phyloP scores from a whole-genome alignment of 2,329 filamentous ascomycete species.

The Cercospora zeina region DNA sequence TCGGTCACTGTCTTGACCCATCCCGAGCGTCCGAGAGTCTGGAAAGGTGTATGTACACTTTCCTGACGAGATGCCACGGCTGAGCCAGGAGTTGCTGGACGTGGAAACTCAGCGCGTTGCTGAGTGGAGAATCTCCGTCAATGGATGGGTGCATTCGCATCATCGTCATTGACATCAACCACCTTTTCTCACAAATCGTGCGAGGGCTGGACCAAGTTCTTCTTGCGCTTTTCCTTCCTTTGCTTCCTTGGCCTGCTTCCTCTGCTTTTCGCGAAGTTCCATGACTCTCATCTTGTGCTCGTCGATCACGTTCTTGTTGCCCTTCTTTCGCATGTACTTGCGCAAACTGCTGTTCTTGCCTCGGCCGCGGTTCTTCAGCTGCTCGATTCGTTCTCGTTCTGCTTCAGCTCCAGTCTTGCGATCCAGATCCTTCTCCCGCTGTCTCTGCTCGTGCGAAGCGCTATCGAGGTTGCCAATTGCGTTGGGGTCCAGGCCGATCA shows the following conservation, averaged over 20 bases:
- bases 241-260: slow-evolving; percentile 67
- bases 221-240: slow-evolving; percentile 67
- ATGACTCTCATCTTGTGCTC: slow-evolving; percentile 87
- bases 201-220: slow-evolving; percentile 81
- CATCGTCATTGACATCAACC: slow-evolving; percentile 27
- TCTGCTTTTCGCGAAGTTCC: slow-evolving; percentile 70
- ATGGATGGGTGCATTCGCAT: background rate
- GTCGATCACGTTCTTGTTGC: slow-evolving; percentile 90
- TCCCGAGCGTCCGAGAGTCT: background rate
- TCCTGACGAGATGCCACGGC: background rate
- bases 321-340: slow-evolving; percentile 88
- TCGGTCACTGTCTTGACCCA: background rate
- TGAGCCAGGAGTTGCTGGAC: background rate
- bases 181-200: slow-evolving; percentile 75
- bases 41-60: background rate
- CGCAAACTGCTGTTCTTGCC: slow-evolving; percentile 88
- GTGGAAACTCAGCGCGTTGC: background rate
- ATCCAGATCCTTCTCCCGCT: slow-evolving; percentile 78
- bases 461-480: slow-evolving; percentile 87
- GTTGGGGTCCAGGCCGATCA: slow-evolving; percentile 93
- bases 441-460: slow-evolving; percentile 72
- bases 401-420: slow-evolving; percentile 51
- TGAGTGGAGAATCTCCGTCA: background rate
- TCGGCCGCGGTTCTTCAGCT: slow-evolving; percentile 72
- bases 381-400: slow-evolving; percentile 58